Conservation (phyloP, 2,329 filamentous ascomycete species). For the Curvularia eragrostidis region DNA sequence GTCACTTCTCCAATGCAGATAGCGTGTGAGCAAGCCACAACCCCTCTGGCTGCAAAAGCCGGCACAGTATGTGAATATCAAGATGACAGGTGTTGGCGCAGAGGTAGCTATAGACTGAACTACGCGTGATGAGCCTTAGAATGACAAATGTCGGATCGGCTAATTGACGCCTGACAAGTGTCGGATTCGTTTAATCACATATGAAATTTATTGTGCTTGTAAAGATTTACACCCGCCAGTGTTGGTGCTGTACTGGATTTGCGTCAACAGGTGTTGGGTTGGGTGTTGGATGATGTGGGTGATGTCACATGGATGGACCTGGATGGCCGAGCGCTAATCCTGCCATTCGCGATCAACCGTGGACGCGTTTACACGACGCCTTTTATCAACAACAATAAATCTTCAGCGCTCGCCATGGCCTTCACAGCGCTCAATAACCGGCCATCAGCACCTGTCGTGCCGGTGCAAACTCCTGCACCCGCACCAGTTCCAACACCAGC, state of each 20-base stretch:
- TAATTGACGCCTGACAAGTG: background rate
- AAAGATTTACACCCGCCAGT: background rate
- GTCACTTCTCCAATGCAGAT: background rate
- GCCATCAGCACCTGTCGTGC: conserved; percentile 16
- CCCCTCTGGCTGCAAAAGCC: too few relatives aligned
- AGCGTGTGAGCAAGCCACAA: background rate
- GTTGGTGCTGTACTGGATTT: background rate
- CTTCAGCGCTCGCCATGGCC: conserved; percentile 23
- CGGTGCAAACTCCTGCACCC: conserved; percentile 10
- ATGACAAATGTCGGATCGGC: background rate
- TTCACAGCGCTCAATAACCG: conserved; percentile 34
- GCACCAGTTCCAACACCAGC: conserved; percentile 5
- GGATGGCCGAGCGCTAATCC: conserved; percentile 18
- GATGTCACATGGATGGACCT: conserved; percentile 15
- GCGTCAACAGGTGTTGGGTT: background rate
- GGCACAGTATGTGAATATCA: background rate
- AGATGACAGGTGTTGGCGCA: background rate
- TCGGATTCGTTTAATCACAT: too few relatives aligned
- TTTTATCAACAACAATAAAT: conserved; percentile 16
- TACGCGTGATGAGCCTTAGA: background rate
- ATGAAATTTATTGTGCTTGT: background rate
- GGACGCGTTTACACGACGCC: conserved; percentile 15
- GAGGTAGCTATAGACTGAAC: background rate
- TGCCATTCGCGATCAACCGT: conserved; percentile 21
- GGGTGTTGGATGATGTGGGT: conserved; percentile 5